Evolutionary conservation across 179 eudicot species (phyloP), one percentile per base, ranked within the genome.

Genomic region (Patellifolia procumbens): DNA sequence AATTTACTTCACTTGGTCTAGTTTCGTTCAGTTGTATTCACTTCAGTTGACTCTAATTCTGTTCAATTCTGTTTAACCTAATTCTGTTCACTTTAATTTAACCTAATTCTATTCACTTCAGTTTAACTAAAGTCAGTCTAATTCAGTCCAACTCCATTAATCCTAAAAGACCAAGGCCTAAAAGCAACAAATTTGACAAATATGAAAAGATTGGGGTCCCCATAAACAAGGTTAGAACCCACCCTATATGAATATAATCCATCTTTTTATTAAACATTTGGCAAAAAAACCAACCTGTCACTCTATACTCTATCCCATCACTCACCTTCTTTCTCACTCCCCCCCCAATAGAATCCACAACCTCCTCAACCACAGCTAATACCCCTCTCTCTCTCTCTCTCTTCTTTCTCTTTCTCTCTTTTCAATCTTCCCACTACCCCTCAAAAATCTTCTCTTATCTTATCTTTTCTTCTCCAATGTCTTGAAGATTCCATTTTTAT

Each of bases 211-310:
- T 4, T 31, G 4, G 66, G 66, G 66, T 28, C 62, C 62, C 62
- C 32, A 10, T 7, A 3, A 9, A 11, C n/a, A 51, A 51, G 22
- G 55, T 19, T 19, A 17, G 15, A 56, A 56, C 29, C 31, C 24
- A 31, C 42, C 66, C 66, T 6, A 16, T 15, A 20, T 9, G 28
- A 4, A 10, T 12, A 10, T 29, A 4, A 58, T 10, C 19, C 39
- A 45, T 68, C 35, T 5, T 26, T 16, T 51, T 42, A 68, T 68
- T 24, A 26, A 16, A 49, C 16, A 49, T 70, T 48, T 58, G 71
- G 49, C 22, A 15, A 9, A 17, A 5, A 17, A 11, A 52, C 52
- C 61, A 78, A 65, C 46, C 76, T 73, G 77, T 73, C 72, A 65
- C 68, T 56, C 68, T 55, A 20, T 65, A 16, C 19, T 31, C 13